Evolutionary conservation across 352 stramenopile species (phyloP), one percentile per base, ranked within the genome.

Genomic region (Aphanomyces invadans): DNA sequence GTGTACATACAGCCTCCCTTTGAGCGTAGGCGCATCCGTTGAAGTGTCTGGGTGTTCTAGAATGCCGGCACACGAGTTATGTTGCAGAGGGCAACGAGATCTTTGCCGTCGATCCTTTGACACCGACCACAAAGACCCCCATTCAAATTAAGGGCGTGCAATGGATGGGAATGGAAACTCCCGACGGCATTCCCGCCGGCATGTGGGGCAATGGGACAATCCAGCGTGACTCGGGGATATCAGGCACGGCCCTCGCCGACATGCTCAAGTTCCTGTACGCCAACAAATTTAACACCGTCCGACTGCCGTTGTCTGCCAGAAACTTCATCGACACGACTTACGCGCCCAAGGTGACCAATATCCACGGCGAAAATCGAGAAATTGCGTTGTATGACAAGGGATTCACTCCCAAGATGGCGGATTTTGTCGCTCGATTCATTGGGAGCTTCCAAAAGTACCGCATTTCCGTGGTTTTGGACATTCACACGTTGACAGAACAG

Each of bases 281-380:
- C 69, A 79, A 87, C 72, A 74, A 68, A 11, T 81, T 89, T 70
- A 89, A 89, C 70, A 83, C 76, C 28, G 73, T 89, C 28, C 77
- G 81, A 9, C 51, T 88, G 28, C 73, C 81, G 12, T 59, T 89
- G 3, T 86, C 83, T 54, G 81, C 75, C 21, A 69, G 81, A 46
- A 81, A 77, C 59, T 59, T 89, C 23, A 71, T 72, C 48, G 57
- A 65, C 23, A 73, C 86, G 49, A 52, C 70, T 26, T 42, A 38
- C 25, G 29, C 73, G 26, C 81, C 81, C 23, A 78, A 83, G 61
- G 39, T 88, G 36, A 56, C 62, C 5, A 83, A 77, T 63, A 82
- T 89, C 56, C 76, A 87, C 66, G 29, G 56, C 65, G 78, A 87
- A 26, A 89, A 89, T 71, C 74, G 73, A 3, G 80, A 89, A 68